Base-by-base conservation (phyloP, 306 rosid species). In the Senna tora region DNA sequence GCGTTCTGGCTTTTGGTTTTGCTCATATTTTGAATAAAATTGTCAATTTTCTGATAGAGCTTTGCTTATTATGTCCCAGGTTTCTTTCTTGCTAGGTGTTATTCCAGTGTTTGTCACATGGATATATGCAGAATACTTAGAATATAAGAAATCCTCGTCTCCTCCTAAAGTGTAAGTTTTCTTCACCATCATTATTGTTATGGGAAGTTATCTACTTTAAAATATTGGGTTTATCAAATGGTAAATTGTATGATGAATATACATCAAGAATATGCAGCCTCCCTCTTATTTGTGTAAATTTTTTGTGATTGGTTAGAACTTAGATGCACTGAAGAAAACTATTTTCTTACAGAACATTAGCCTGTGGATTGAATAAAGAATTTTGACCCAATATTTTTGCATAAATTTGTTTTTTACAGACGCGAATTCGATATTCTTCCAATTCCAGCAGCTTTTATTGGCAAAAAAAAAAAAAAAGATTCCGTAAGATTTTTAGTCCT, bases 41-140 rank as follows among this genome's bases (percentile, higher is more conserved):
- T 9, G 8, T 7, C 59, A 14, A 11, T 55, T 71, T 49, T 70
- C 52, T 77, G 68, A 71, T 81, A 79, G 81, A 54, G 59, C 59
- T 78, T 78, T 72, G 39, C 51, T 59, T 73, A 5, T 80, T 75
- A 66, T 80, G 74, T 33, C 13, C 38, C 83, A 95, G 99, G 96
- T 95, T 85, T 91, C 97, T 3, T 88, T 95, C 78, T 80, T 91
- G 83, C 85, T 95, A 73, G 97, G 97, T 20, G 67, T 88, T 73
- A 84, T 95, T 83, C 99, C 97, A 21, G 73, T 90, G 72, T 89
- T 91, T 83, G 92, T 91, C 60, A 77, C 97, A 10, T 91, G 99
- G 97, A 82, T 91, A 76, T 95, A 95, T 85, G 83, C 99, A 49
- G 97, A 95, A 85, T 95, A 83, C 86, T 83, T 91, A 38, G 97